Conservation (phyloP, 139 green algal genomes). For the Micractinium sp. region DNA sequence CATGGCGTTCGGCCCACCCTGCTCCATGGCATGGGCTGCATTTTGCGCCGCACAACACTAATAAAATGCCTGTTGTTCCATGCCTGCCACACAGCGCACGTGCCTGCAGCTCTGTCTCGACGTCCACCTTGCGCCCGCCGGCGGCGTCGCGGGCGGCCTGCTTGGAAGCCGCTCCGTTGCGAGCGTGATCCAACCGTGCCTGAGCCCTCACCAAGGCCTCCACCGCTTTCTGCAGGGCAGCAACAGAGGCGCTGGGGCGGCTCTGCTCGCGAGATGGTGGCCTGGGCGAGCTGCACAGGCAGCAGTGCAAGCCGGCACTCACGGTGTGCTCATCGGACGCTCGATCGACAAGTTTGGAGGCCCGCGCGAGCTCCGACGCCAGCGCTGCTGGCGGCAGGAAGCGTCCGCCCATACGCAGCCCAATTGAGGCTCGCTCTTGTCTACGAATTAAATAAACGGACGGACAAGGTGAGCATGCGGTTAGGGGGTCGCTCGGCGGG, state of each 20-base stretch:
- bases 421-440: too few relatives aligned
- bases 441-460: too few relatives aligned
- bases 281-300: not conserved
- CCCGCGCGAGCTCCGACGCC: not conserved
- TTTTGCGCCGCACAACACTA: not conserved
- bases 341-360: not conserved
- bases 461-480: too few relatives aligned
- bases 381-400: constrained; percentile 7
- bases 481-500: too few relatives aligned
- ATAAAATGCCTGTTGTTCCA: not conserved
- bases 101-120: constrained; percentile 26
- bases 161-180: constrained; percentile 4
- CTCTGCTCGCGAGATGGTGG: not conserved
- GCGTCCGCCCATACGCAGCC: not conserved
- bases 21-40: not conserved
- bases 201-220: constrained; percentile 13
- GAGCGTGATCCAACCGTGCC: constrained; percentile 11
- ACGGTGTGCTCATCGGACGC: not conserved
- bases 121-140: not conserved
- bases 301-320: not conserved
- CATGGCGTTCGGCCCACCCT: not conserved
- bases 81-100: not conserved
- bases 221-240: constrained; percentile 3
- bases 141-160: constrained; percentile 2
- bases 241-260: not conserved